Conservation (phyloP, 2,329 filamentous ascomycete species). For the Sclerotinia sclerotiorum region DNA sequence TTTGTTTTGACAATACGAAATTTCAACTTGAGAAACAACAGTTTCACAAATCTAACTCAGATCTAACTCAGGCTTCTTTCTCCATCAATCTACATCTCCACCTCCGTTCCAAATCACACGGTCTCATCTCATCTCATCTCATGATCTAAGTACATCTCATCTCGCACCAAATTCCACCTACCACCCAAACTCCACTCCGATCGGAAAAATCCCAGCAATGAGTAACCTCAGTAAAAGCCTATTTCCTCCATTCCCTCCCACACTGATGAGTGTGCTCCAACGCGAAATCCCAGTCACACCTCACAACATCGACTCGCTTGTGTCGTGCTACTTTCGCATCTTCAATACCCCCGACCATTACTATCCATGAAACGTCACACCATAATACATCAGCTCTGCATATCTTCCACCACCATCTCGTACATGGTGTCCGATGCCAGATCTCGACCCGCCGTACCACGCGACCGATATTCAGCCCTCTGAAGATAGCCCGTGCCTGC, state of each 20-base stretch:
- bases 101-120: constrained; percentile 7
- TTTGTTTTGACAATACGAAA: background rate
- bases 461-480: constrained; percentile 2
- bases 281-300: constrained; percentile 3
- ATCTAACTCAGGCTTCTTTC: constrained; percentile 7
- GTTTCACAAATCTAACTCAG: constrained; percentile 10
- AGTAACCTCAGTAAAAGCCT: background rate
- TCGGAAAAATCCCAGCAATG: background rate
- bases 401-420: constrained; percentile 6
- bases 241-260: background rate
- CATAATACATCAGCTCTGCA: background rate
- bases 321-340: background rate
- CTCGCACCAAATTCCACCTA: background rate
- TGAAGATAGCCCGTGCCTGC: background rate
- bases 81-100: constrained; percentile 3
- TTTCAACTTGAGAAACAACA: background rate
- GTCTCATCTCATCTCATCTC: constrained; percentile 20
- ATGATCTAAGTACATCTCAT: constrained; percentile 19
- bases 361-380: background rate
- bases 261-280: background rate
- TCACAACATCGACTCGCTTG: constrained; percentile 6
- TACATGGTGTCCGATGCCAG: constrained; percentile 13
- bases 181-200: background rate
- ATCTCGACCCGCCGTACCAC: constrained; percentile 15
- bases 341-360: background rate